Evolutionary conservation across 2,329 filamentous ascomycete genomes (phyloP).

Genomic region (Cordyceps militaris): DNA sequence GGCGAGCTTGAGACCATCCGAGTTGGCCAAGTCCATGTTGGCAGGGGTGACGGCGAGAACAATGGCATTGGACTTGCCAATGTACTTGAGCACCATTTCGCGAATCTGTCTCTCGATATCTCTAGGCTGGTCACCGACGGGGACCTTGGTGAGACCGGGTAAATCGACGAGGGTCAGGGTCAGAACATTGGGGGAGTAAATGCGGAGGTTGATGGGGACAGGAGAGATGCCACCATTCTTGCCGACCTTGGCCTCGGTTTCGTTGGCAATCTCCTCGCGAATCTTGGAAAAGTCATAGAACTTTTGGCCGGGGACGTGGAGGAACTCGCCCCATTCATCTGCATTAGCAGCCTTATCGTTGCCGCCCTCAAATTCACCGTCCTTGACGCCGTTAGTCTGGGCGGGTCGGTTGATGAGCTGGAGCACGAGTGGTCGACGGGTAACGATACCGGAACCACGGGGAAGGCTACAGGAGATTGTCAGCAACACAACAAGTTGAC

Average conservation of each 20-base stretch:
- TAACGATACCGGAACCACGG: conserved; percentile 95
- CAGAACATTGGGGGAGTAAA: conserved; percentile 97
- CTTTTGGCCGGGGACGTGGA: conserved; percentile 95
- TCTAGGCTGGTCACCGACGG: conserved; percentile 89
- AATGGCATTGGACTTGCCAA: conserved; percentile 96
- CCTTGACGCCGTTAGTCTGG: conserved; percentile 66
- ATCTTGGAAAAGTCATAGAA: conserved; percentile 99
- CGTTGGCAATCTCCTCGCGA: conserved; percentile 90
- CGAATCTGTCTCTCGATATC: conserved; percentile 95
- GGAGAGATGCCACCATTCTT: conserved; percentile 95
- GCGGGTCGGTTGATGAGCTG: conserved; percentile 91
- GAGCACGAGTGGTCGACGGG: conserved; percentile 87
- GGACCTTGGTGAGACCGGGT: conserved; percentile 92
- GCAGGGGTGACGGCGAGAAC: conserved; percentile 93
- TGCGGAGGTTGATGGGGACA: conserved; percentile 92
- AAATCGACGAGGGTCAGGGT: conserved; percentile 95
- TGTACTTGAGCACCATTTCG: conserved; percentile 98
- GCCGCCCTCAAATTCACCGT: conserved; percentile 56
- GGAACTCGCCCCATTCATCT: conserved; percentile 98
- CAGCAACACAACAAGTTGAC: conserved; percentile 13
- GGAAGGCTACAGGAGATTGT: conserved; percentile 59
- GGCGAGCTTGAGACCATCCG: conserved; percentile 91
- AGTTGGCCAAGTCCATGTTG: conserved; percentile 98
- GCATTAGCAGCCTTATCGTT: conserved; percentile 82
- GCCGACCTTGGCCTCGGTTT: conserved; percentile 95